Conservation (phyloP, 1,284 basidiomycete species). For the Moniliophthora roreri region DNA sequence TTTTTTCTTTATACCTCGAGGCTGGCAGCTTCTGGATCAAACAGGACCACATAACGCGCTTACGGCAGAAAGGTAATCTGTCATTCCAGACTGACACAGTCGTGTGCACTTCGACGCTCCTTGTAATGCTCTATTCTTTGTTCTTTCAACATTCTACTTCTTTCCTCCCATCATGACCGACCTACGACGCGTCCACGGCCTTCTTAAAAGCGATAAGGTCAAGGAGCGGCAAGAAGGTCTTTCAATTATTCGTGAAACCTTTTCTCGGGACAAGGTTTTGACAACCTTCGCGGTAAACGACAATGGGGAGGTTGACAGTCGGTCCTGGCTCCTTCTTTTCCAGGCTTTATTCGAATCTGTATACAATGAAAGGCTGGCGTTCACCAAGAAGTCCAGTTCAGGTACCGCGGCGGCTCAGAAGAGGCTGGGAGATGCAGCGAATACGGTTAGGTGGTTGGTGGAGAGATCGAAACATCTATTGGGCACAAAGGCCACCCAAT, state of each 20-base stretch:
- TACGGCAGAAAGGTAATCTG: no score
- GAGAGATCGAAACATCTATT: constrained; percentile 57
- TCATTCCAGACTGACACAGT: background rate
- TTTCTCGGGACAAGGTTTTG: constrained; percentile 54
- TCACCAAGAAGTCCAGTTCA: constrained; percentile 46
- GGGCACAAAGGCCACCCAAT: constrained; percentile 50
- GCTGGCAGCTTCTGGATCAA: no score
- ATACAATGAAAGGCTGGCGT: constrained; percentile 56
- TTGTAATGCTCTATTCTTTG: constrained; percentile 16
- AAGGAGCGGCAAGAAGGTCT: constrained; percentile 75
- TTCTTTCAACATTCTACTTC: constrained; percentile 9
- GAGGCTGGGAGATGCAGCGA: constrained; percentile 63
- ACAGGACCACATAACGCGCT: no score
- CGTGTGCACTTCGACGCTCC: background rate
- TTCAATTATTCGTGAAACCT: constrained; percentile 54
- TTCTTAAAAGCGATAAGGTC: constrained; percentile 65
- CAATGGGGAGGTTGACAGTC: constrained; percentile 39
- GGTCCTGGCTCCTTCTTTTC: constrained; percentile 69
- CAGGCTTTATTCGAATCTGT: constrained; percentile 73
- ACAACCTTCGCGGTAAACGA: constrained; percentile 51
- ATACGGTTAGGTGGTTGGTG: constrained; percentile 69
- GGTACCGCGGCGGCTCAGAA: constrained; percentile 45
- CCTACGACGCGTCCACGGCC: constrained; percentile 37
- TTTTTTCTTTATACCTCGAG: no score
- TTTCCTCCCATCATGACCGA: constrained; percentile 9